A percentile compares a stretch with the other conserved stretches of the same genome.
These are phyloP conservation scores for Centaurea solstitialis DNA, from an alignment of 129 eudicot species.

Conservation along the genomic window DNA sequence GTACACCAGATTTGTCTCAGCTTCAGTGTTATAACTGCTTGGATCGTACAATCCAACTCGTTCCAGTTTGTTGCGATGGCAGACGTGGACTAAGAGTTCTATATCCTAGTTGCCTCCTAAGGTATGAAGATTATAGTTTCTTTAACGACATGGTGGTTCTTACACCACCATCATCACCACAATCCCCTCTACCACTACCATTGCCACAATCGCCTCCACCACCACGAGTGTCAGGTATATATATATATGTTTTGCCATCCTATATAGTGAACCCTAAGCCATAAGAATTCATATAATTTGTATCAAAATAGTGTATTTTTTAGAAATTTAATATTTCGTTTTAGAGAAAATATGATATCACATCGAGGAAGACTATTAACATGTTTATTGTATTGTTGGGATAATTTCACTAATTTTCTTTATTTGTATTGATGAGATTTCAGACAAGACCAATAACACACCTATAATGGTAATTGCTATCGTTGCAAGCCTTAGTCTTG, in stretches of 20 bases:
- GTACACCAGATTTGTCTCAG: conserved; percentile 35
- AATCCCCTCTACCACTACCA: background rate
- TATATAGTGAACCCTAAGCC: too few species aligned
- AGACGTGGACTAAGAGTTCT: conserved; percentile 32
- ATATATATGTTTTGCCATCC: background rate
- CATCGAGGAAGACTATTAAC: too few species aligned
- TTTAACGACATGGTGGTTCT: conserved; percentile 15
- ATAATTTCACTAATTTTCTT: background rate
- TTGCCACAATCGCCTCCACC: background rate
- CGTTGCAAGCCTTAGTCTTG: background rate
- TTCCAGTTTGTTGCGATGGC: conserved; percentile 7
- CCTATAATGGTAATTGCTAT: background rate
- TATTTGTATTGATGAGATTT: background rate
- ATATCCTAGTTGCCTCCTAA: conserved; percentile 28
- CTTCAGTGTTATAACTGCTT: conserved; percentile 26
- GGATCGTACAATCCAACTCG: background rate
- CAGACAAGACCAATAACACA: conserved; percentile 7
- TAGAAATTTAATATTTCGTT: too few species aligned
- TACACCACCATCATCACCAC: conserved; percentile 6
- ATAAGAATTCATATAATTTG: too few species aligned
- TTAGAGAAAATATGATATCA: too few species aligned
- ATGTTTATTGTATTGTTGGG: too few species aligned
- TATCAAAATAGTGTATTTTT: too few species aligned
- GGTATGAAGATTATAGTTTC: conserved; percentile 30
- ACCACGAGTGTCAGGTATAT: conserved; percentile 5